Evolutionary conservation across 139 green algal genomes (phyloP).

Genomic region (Bryopsis sp.): DNA sequence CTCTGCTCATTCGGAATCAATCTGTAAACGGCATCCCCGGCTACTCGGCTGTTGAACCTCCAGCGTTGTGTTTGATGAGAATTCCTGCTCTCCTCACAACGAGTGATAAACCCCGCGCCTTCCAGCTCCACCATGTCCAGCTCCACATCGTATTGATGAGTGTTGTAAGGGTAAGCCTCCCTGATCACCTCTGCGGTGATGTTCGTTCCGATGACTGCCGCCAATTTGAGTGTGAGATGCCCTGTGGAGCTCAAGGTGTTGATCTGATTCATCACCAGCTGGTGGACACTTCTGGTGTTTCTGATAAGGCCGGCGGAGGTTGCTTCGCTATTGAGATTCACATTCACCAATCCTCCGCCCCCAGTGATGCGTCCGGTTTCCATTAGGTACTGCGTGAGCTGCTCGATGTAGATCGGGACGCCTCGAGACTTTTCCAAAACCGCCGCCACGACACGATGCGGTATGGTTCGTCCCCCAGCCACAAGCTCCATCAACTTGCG

Average conservation of each 20-base stretch:
- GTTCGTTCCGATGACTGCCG: neutral
- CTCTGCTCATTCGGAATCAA: no score
- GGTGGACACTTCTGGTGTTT: neutral
- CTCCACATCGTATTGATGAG: no score
- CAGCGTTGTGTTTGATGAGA: no score
- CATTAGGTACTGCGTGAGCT: neutral
- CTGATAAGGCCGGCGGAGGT: neutral
- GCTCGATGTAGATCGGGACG: constrained; percentile 17
- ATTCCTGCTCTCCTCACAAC: no score
- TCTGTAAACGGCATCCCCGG: no score
- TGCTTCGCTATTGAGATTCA: neutral
- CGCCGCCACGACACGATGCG: constrained; percentile 36
- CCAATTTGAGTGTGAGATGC: neutral
- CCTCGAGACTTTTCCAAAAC: constrained; percentile 38
- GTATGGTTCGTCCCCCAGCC: constrained; percentile 27
- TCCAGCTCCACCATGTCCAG: no score
- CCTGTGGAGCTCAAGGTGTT: neutral
- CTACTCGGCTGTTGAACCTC: no score
- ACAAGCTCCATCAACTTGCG: constrained; percentile 8
- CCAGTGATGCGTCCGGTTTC: neutral
- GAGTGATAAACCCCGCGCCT: no score
- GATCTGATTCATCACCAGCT: neutral
- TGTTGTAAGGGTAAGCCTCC: neutral
- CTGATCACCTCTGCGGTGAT: neutral
- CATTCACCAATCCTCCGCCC: neutral